Conservation (phyloP, 768 basidiomycete genomes). For the Lentinula aciculospora region DNA sequence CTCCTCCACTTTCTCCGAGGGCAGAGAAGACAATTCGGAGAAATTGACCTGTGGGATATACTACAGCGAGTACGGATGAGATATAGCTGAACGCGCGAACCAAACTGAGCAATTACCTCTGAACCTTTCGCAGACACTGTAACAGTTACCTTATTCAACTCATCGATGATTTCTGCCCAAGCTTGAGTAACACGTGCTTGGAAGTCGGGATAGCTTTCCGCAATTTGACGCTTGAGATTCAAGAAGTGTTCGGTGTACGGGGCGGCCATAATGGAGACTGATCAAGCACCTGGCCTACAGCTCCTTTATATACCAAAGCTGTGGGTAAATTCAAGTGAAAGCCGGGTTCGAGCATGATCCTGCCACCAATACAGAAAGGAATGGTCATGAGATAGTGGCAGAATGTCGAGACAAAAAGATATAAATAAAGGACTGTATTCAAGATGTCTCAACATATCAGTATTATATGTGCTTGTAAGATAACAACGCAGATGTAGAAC, state of each 20-base stretch:
- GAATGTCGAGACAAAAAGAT: too few relatives aligned
- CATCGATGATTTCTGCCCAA: slow-evolving; percentile 54
- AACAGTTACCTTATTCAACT: slow-evolving; percentile 40
- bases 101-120: slow-evolving; percentile 27
- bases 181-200: slow-evolving; percentile 42
- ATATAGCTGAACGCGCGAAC: neutral
- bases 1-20: slow-evolving; percentile 36
- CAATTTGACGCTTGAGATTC: slow-evolving; percentile 56
- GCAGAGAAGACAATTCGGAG: slow-evolving; percentile 41
- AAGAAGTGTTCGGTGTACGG: slow-evolving; percentile 24
- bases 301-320: neutral
- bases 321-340: too few relatives aligned
- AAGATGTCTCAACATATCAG: neutral
- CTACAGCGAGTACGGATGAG: slow-evolving; percentile 22
- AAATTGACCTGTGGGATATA: slow-evolving; percentile 62
- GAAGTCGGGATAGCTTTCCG: slow-evolving; percentile 44
- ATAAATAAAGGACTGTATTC: too few relatives aligned
- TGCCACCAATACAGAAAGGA: neutral
- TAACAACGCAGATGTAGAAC: neutral
- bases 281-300: neutral
- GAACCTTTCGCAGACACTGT: slow-evolving; percentile 42
- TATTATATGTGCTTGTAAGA: neutral
- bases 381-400: neutral
- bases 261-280: neutral
- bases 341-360: too few relatives aligned